Base-by-base conservation (phyloP, 2,329 filamentous ascomycete species). In the Mycosphaerella arachidis region DNA sequence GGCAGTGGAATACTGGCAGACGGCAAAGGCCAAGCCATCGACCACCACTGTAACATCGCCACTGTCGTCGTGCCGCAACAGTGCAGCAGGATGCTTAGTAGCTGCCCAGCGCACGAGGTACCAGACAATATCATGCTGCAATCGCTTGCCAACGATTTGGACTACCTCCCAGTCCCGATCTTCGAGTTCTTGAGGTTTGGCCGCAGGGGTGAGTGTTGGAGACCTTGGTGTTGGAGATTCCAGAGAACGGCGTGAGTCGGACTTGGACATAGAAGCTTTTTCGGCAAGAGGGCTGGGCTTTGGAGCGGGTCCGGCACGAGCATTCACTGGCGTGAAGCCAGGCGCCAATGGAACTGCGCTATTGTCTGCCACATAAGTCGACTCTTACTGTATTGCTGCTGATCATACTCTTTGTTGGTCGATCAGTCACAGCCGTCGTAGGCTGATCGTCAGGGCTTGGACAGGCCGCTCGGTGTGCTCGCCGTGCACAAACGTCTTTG, bases 151-250 rank as follows among this genome's bases (percentile, higher is more conserved):
- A 3, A 54, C 24, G 9, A 54, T 20, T 5, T 18, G 18, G 4
- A 40, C 18, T 13, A 54, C 20, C 24, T 54, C 51, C 51, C 51
- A 54, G 10, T 54, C 51, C 8, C 51, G 51, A 16, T 54, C 51
- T 6, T 48, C 46, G 1, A 48, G 18, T 3, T 4, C 20, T 12
- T 12, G 20, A 27, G 18, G 20, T 30, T n/a, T 27, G 10, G 2
- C 7, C 4, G 3, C n/a, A n/a, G n/a, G n/a, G n/a, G n/a, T n/a
- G n/a, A n/a, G n/a, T n/a, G n/a, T n/a, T n/a, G n/a, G n/a, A n/a
- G n/a, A n/a, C n/a, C n/a, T 48, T 27, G 46, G n/a, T 27, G 29
- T 8, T 12, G 46, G 10, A 27, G 46, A 29, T 27, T 4, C 12
- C 16, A 43, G n/a, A n/a, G n/a, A n/a, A n/a, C n/a, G n/a, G n/a